Conservation (phyloP, 192 early-diverging fungal species). For the Coemansia sp. region DNA sequence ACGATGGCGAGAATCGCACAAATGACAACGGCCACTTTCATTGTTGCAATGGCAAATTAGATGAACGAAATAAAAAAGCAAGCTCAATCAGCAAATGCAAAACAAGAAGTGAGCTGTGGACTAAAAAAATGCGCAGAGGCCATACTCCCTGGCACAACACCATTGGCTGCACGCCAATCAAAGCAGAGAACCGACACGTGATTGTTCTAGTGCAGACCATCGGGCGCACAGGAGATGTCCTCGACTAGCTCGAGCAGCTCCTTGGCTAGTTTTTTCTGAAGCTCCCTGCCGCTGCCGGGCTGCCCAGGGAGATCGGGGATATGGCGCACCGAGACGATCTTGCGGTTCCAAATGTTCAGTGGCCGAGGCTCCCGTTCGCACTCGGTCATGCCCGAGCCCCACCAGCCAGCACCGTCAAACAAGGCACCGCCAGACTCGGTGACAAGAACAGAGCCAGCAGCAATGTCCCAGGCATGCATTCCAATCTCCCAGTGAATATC, state of each 20-base stretch:
- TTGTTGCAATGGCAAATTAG: constrained; percentile 1
- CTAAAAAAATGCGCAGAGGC: neutral
- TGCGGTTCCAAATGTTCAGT: constrained; percentile 43
- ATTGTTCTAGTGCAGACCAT: constrained; percentile 22
- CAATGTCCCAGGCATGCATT: constrained; percentile 76
- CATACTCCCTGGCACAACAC: neutral
- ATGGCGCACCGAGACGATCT: constrained; percentile 25
- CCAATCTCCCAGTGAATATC: constrained; percentile 95
- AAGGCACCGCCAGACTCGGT: constrained; percentile 81
- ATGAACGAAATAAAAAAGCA: neutral
- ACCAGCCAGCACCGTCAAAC: constrained; percentile 58
- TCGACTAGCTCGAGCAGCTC: constrained; percentile 62
- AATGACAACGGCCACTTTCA: constrained; percentile 18
- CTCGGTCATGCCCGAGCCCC: constrained; percentile 16
- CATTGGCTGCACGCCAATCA: neutral
- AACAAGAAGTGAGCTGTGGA: neutral
- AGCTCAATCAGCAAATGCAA: neutral
- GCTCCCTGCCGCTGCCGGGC: constrained; percentile 30
- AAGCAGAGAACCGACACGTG: neutral
- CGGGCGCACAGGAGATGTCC: constrained; percentile 53
- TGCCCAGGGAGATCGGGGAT: constrained; percentile 34
- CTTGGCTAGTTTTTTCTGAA: constrained; percentile 56
- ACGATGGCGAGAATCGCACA: constrained; percentile 11
- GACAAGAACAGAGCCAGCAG: constrained; percentile 81
- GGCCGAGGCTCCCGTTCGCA: constrained; percentile 17